Evolutionary conservation across 192 early-diverging fungal species (phyloP).

Genomic region (Chytriomyces sp.): DNA sequence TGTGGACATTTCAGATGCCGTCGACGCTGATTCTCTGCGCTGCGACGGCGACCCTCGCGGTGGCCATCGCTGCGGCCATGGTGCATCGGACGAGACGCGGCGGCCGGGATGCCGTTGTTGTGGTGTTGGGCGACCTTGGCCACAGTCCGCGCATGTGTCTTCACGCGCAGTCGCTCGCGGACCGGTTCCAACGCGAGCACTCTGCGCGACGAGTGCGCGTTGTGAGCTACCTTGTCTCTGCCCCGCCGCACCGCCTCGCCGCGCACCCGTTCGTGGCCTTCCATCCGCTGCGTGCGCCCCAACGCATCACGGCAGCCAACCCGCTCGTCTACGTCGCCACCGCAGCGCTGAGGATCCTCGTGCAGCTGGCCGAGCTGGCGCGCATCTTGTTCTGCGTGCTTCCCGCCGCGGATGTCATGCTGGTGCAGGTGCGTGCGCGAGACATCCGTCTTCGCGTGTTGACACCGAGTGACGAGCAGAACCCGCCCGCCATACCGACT

Average conservation of each 20-base stretch:
- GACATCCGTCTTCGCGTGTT: neutral
- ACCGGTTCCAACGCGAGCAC: neutral
- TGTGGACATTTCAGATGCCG: too few species aligned
- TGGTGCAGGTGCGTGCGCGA: conserved; percentile 70
- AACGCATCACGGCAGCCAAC: conserved; percentile 53
- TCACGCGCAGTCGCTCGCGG: conserved; percentile 79
- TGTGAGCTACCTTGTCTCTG: conserved; percentile 76
- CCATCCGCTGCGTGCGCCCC: conserved; percentile 23
- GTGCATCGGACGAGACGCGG: neutral
- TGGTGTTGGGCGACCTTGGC: conserved; percentile 32
- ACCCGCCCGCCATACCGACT: conserved; percentile 94
- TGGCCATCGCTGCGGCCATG: neutral
- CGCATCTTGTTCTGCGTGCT: conserved; percentile 61
- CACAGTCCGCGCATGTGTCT: conserved; percentile 83
- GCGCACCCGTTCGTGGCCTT: conserved; percentile 24
- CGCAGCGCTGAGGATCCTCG: conserved; percentile 68
- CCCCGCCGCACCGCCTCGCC: neutral
- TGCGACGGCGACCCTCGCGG: neutral
- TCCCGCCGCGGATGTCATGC: conserved; percentile 62
- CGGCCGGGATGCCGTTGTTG: neutral
- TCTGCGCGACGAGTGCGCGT: conserved; percentile 71
- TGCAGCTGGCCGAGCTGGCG: conserved; percentile 64
- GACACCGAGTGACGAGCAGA: conserved; percentile 51
- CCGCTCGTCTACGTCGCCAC: conserved; percentile 66
- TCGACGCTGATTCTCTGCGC: neutral